These are phyloP conservation scores for Trichoderma guizhouense DNA, from an alignment of 2,329 filamentous ascomycete species.

Conservation along the genomic window DNA sequence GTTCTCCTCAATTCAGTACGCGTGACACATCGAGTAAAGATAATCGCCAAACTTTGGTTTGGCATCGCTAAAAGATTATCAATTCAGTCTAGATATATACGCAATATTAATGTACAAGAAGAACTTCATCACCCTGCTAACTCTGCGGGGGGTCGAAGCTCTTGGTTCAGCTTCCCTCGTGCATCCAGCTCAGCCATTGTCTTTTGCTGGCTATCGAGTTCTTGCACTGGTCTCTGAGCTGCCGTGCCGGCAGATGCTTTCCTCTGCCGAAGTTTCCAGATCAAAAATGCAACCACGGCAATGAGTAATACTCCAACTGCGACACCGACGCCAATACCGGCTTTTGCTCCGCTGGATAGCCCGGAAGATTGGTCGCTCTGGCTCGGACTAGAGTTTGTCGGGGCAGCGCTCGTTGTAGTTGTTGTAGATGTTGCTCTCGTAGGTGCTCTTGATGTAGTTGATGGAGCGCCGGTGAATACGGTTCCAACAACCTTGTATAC, in stretches of 20 bases:
- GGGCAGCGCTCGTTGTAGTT: background rate
- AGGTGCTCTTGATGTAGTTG: background rate
- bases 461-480: background rate
- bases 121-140: background rate
- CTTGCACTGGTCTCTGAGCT: background rate
- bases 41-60: background rate
- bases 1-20: background rate
- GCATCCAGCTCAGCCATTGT: background rate
- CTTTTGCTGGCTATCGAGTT: background rate
- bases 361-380: background rate
- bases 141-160: background rate
- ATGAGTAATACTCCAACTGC: background rate
- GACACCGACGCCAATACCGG: background rate
- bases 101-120: background rate
- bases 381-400: background rate
- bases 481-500: background rate
- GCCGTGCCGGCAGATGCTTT: background rate
- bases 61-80: background rate
- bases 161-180: background rate
- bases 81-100: background rate
- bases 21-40: background rate
- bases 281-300: background rate
- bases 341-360: background rate
- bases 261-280: constrained; percentile 1
- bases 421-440: background rate